Percentiles rank a stretch among this genome's conserved stretches.
phyloP scores from a whole-genome alignment of 768 basidiomycete genomes.

The Termitomyces eurrhizus region DNA sequence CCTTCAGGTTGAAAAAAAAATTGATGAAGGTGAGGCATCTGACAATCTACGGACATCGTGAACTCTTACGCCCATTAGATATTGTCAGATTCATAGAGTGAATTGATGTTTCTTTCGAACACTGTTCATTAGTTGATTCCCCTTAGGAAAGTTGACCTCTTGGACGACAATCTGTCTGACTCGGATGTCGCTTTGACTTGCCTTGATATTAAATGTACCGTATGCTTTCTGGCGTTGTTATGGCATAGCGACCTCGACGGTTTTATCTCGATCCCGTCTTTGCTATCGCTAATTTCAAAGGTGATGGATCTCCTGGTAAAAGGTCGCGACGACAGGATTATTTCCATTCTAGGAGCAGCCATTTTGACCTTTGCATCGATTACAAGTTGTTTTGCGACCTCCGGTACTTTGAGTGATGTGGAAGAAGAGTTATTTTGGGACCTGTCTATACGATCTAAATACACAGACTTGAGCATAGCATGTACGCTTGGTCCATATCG shows the following conservation, averaged over 20 bases:
- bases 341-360: slow-evolving; percentile 27
- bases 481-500: slow-evolving; percentile 24
- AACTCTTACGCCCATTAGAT: neutral
- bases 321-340: neutral
- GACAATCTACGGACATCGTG: no score
- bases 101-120: neutral
- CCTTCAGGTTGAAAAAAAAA: slow-evolving; percentile 22
- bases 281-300: slow-evolving; percentile 12
- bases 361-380: slow-evolving; percentile 32
- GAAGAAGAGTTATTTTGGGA: slow-evolving; percentile 35
- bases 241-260: slow-evolving; percentile 24
- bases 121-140: neutral
- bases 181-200: slow-evolving; percentile 5
- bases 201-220: slow-evolving; percentile 17
- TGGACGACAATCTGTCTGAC: neutral
- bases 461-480: slow-evolving; percentile 32
- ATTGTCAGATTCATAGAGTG: slow-evolving; percentile 11
- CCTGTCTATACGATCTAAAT: slow-evolving; percentile 23
- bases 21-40: slow-evolving; percentile 29
- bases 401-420: slow-evolving; percentile 15
- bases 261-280: neutral
- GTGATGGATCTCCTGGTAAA: slow-evolving; percentile 4
- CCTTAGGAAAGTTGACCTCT: neutral
- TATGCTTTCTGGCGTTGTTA: slow-evolving; percentile 32
- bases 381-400: neutral